Base-by-base conservation (phyloP, 1,284 basidiomycete genomes). In the Apiotrichum domesticum region DNA sequence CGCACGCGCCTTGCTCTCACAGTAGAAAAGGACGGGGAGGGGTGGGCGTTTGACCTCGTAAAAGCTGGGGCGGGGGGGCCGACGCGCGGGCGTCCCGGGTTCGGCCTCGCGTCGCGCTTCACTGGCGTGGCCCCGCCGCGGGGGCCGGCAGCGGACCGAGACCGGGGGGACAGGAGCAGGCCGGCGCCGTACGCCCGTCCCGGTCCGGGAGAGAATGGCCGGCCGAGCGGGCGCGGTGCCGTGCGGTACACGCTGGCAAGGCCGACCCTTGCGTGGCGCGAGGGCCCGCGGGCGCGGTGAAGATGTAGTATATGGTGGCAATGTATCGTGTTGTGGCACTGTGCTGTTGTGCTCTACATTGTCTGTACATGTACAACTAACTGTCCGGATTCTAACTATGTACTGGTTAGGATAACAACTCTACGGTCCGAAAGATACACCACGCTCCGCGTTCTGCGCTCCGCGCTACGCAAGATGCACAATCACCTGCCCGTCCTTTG, bases 1-100 rank as follows among this genome's bases (percentile, higher is more conserved):
- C 62, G 74, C 33, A 65, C 68, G 51, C 72, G 73, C 49, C 56
- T 77, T 10, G 51, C 52, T 0, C 59, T 77, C 47, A 57, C 51
- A 6, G 64, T 73, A 9, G 13, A 46, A 6, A 46, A 42, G 37
- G 45, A 42, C 8, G 59, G 44, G 1, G 46, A 35, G 3, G 58
- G 48, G n/a, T 58, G 40, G 39, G 5, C 6, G n/a, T 58, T 58
- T 7, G 39, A 47, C 3, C 57, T 54, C 35, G 35, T n/a, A 1
- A 9, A 40, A 2, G 52, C 32, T 2, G 47, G 47, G 10, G 21
- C 35, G 2, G 42, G 41, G 1, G 52, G 52, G 9, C 52, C 46
- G 2, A 10, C 39, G 9, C 47, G 54, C 32, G 48, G 46, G 3
- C 44, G 45, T 1, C 52, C 44, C 5, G 52, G 33, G 9, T 39